phyloP scores from a whole-genome alignment of 1,284 basidiomycete genomes.

The Leccinum pachyderme region DNA sequence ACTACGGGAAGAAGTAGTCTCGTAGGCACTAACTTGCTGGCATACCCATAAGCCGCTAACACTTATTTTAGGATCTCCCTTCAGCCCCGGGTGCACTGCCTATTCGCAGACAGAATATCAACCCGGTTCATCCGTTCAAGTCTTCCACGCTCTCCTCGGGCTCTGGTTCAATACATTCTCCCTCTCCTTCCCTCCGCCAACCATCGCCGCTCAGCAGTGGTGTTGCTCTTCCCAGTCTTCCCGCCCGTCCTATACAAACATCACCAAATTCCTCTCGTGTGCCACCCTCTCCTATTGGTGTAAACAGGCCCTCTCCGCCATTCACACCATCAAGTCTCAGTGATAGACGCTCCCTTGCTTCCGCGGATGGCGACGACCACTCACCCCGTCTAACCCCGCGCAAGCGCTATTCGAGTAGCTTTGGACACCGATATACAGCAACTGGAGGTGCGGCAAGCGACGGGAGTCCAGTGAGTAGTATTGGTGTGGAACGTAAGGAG shows the following conservation, averaged over 20 bases:
- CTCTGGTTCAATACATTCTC: constrained; percentile 48
- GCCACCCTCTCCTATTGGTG: constrained; percentile 44
- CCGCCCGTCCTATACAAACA: constrained; percentile 36
- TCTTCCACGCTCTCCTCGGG: constrained; percentile 61
- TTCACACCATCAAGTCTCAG: constrained; percentile 49
- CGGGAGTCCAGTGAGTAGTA: constrained; percentile 34
- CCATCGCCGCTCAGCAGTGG: constrained; percentile 41
- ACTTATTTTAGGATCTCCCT: constrained; percentile 28
- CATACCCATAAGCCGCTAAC: constrained; percentile 18
- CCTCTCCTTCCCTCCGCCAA: constrained; percentile 46
- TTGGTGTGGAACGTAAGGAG: constrained; percentile 26
- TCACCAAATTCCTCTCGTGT: constrained; percentile 44
- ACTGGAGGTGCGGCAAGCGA: constrained; percentile 42
- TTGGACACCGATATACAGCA: constrained; percentile 61
- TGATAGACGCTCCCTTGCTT: constrained; percentile 39
- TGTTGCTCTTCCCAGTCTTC: constrained; percentile 25
- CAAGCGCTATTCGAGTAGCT: constrained; percentile 67
- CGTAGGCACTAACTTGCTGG: constrained; percentile 23
- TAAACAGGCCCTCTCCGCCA: constrained; percentile 44
- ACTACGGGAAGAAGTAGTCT: constrained; percentile 35
- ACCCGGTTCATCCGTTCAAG: constrained; percentile 64
- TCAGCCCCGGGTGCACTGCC: constrained; percentile 47
- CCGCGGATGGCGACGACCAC: constrained; percentile 33
- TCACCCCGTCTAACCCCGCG: constrained; percentile 35
- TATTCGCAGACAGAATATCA: constrained; percentile 53